Evolutionary conservation across 192 early-diverging fungal genomes (phyloP), one percentile per base, ranked within the genome.

Genomic region (Coemansia sp.): DNA sequence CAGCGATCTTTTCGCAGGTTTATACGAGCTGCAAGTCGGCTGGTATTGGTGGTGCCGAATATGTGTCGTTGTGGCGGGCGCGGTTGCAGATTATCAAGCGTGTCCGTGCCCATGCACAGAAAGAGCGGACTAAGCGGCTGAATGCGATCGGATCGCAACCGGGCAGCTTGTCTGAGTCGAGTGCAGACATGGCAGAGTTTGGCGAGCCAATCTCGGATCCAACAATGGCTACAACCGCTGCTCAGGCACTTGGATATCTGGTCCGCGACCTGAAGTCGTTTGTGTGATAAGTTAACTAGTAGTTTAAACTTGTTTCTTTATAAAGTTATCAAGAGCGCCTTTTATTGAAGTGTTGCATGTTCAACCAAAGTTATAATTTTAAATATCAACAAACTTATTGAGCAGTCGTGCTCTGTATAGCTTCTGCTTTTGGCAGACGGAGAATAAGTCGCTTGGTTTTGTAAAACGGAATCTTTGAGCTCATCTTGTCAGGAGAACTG

Each of bases 41-140:
- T 34, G 83, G 86, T 48, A 40, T 51, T 10, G 54, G 52, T 4
- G 68, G 77, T 4, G 62, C 60, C 10, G 88, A 90, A 62, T 94
- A 91, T 74, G 85, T 90, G n/a, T 91, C 92, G 22, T 94, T 94
- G 62, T 94, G 91, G 86, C 81, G 86, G 40, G 92, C 93, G 57
- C 84, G 97, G n/a, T 65, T 99, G 66, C 85, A 89, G 47, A 92
- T 94, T 62, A 95, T 99, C 74, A 95, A 93, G 72, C 83, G 89
- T 40, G 83, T 97, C 17, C 78, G 78, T 21, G 15, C 46, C 2
- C 38, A 62, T 10, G 61, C 66, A 21, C 64, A 74, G 20, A 59
- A 46, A 23, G 72, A 81, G 11, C 36, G 47, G 5, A 64, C 55
- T 40, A 70, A 57, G 50, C 60, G 50, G 36, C 11, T 28, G 46